Evolutionary conservation across 768 basidiomycete species (phyloP).

Genomic region (Gymnopilus junonius): DNA sequence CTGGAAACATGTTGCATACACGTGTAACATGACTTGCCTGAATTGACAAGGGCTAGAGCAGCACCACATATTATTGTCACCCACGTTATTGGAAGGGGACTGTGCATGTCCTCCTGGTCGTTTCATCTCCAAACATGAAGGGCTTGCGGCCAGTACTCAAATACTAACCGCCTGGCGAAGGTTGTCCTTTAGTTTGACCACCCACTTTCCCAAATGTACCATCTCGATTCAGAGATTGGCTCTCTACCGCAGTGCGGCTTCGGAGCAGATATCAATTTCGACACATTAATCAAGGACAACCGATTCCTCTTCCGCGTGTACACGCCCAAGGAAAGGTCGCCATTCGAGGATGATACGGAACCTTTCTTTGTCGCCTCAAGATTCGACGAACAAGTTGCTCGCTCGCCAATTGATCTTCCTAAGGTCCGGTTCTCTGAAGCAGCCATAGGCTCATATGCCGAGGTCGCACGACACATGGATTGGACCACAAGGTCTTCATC

Average conservation of each 20-base stretch:
- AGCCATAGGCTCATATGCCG: constrained; percentile 54
- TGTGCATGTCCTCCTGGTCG: constrained; percentile 21
- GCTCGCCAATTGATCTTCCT: constrained; percentile 36
- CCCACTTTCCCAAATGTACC: constrained; percentile 30
- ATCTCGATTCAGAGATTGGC: constrained; percentile 26
- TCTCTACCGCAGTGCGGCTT: constrained; percentile 77
- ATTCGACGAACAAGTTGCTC: constrained; percentile 55
- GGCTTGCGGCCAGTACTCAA: constrained; percentile 15
- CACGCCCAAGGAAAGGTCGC: constrained; percentile 67
- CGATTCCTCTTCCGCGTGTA: constrained; percentile 82
- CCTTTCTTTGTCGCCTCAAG: constrained; percentile 72
- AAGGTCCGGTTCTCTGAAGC: constrained; percentile 30
- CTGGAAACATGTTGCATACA: constrained; percentile 35
- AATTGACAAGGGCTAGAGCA: constrained; percentile 2
- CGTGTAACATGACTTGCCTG: constrained; percentile 32
- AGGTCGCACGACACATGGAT: constrained; percentile 73
- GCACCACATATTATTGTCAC: constrained; percentile 7
- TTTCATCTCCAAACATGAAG: constrained; percentile 43
- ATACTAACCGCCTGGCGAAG: constrained; percentile 10
- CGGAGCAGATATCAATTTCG: constrained; percentile 63
- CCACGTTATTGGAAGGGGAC: constrained; percentile 17
- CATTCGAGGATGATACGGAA: constrained; percentile 56
- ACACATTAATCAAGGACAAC: constrained; percentile 62
- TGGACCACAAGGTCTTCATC: constrained; percentile 78
- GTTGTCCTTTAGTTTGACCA: constrained; percentile 10